phyloP scores from a whole-genome alignment of 371 early-diverging fungal genomes.

The Choanephora cucurbitarum region DNA sequence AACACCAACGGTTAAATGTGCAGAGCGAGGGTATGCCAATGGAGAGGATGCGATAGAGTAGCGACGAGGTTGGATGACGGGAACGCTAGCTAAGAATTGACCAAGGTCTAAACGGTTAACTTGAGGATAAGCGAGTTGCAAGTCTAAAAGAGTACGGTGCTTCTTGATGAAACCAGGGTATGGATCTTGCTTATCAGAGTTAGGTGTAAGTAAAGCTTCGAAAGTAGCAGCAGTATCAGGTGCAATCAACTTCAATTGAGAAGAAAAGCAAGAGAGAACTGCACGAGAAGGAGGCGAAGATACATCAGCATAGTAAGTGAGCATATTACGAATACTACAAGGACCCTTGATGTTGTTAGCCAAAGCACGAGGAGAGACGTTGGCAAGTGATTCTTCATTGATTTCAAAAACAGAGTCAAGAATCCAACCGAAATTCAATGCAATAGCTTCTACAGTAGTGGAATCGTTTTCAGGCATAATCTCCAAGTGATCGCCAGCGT shows the following conservation, averaged over 20 bases:
- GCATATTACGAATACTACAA: constrained; percentile 50
- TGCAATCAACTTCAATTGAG: constrained; percentile 36
- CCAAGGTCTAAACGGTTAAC: constrained; percentile 47
- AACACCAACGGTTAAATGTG: constrained; percentile 44
- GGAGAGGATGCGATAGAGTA: constrained; percentile 61
- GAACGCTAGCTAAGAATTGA: constrained; percentile 49
- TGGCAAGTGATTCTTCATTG: constrained; percentile 28
- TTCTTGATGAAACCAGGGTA: constrained; percentile 45
- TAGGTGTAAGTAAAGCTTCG: constrained; percentile 41
- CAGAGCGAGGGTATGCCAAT: constrained; percentile 24
- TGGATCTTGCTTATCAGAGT: constrained; percentile 28
- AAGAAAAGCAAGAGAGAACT: constrained; percentile 43
- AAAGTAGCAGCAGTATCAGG: constrained; percentile 43
- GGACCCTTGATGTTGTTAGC: constrained; percentile 50
- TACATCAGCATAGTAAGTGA: constrained; percentile 54
- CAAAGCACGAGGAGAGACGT: constrained; percentile 52
- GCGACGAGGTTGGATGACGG: constrained; percentile 54
- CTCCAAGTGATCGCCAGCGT: constrained; percentile 62
- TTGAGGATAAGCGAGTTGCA: constrained; percentile 44
- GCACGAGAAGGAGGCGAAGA: constrained; percentile 49
- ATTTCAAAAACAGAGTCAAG: constrained; percentile 58
- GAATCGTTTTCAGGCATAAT: constrained; percentile 51
- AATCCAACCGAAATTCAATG: constrained; percentile 49
- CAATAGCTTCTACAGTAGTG: constrained; percentile 43
- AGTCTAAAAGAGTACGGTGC: constrained; percentile 51